Base-by-base conservation (phyloP, 805 yeast genomes). In the Hanseniaspora guilliermondii region DNA sequence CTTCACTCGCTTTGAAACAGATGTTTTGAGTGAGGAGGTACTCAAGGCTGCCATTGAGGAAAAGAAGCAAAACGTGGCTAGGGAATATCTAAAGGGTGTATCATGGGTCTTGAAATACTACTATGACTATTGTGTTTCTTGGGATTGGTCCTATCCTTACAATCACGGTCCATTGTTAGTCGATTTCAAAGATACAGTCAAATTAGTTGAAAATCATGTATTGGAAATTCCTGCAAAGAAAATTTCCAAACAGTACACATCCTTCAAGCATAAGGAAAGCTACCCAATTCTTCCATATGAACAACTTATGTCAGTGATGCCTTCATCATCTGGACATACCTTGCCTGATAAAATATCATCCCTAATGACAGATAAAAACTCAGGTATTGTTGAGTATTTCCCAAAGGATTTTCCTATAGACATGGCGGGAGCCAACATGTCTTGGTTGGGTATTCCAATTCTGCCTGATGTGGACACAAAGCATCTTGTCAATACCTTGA, bases 101-200 rank as follows among this genome's bases (percentile, higher is more conserved):
- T 80, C 96, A n/a, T 93, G 99, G 99, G 95, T 83, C 1, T 73
- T 93, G 59, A 69, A 87, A 53, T 93, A 93, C 67, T 93, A 93
- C 69, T 91, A 87, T 67, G 97, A 93, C 68, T 97, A 97, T 2
- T 91, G 97, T 70, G 95, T 96, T 0, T 91, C 97, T 0, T 93
- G 99, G 99, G 82, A 82, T 54, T 93, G 98, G 98, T 93, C 80
- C 67, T 93, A 83, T 62, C 98, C 97, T 0, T 91, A 83, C 65
- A 97, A 93, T 65, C 94, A 93, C 70, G 97, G 98, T 0, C 99
- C 99, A 22, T 89, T 93, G 74, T 97, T 97, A 0, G 76, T 83
- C 6, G 99, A 93, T 66, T 85, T 93, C 62, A 72, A 67, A 2
- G 77, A 80, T 24, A 60, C 77, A 22, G 62, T 68, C 22, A 77